Percentiles rank a stretch among this genome's conserved stretches.
phyloP scores from a whole-genome alignment of 495 filamentous ascomycete genomes.

The Trichoderma parareesei region DNA sequence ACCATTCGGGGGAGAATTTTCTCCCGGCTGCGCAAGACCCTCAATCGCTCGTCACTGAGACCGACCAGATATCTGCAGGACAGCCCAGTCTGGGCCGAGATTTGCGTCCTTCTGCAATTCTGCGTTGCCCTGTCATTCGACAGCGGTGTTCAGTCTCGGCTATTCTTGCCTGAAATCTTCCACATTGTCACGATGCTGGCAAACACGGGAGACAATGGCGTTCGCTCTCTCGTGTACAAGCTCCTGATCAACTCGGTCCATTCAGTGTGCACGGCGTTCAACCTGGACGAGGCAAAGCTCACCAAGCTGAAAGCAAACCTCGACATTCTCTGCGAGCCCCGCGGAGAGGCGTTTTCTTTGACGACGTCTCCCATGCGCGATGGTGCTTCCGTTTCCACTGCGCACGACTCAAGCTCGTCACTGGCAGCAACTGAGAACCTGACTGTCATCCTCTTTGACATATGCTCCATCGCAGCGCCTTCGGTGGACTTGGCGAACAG shows the following conservation, averaged over 20 bases:
- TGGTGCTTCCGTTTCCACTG: constrained; percentile 35
- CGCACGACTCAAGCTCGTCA: constrained; percentile 38
- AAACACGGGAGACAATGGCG: constrained; percentile 48
- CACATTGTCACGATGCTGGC: constrained; percentile 60
- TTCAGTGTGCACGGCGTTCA: constrained; percentile 55
- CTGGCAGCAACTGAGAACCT: constrained; percentile 45
- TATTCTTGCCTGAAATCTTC: constrained; percentile 58
- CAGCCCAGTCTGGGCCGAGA: constrained; percentile 55
- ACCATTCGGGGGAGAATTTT: constrained; percentile 54
- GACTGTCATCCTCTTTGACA: constrained; percentile 49
- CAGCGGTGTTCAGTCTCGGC: constrained; percentile 52
- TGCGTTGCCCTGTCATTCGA: constrained; percentile 58
- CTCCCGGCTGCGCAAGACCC: constrained; percentile 50
- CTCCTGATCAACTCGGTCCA: constrained; percentile 56
- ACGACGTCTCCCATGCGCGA: constrained; percentile 30
- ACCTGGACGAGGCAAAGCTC: constrained; percentile 45
- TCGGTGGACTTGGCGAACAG: constrained; percentile 56
- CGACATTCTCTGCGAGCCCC: constrained; percentile 46
- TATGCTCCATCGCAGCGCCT: constrained; percentile 52
- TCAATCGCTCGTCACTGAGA: constrained; percentile 54
- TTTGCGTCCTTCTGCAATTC: constrained; percentile 54
- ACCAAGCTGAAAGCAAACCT: constrained; percentile 46
- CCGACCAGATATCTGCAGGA: constrained; percentile 53
- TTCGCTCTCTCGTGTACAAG: constrained; percentile 48
- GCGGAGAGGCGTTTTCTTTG: constrained; percentile 39